Evolutionary conservation across 139 green algal genomes (phyloP), one percentile per base, ranked within the genome.

Genomic region (Picochlorum sp.): DNA sequence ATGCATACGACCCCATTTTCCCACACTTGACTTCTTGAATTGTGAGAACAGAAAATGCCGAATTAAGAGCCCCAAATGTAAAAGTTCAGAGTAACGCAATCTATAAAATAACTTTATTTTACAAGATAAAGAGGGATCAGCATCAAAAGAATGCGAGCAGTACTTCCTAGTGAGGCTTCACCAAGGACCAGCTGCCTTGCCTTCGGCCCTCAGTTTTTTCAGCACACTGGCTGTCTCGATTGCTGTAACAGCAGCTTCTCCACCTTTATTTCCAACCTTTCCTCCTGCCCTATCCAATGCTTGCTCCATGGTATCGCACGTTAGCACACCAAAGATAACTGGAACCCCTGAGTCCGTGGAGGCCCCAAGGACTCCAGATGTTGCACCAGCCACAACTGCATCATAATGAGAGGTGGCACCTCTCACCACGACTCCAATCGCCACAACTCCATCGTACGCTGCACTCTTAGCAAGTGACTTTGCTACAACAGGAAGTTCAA

Each of bases 371-470:
- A 87, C 49, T 6, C 91, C 91, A 29, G 68, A 85, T 10, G 86
- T 86, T 8, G 90, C 88, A 7, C 71, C 85, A 43, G 77, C 69
- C 3, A 87, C 87, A 10, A 98, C 91, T 0, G 90, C 89, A 30
- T 98, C 91, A 68, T 96, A 98, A 70, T 98, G 90, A 0, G 85
- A 84, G 6, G 91, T 98, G n/a, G 86, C 78, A 8, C 91, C 91
- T 7, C 87, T 78, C 63, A 94, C 87, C 63, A 98, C 81, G 7
- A 85, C 87, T 3, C 91, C 91, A 44, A 98, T 91, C 65, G 77
- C 82, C 4, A 98, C 56, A 20, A 98, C 75, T 2, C 77, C 91
- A 32, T 89, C 79, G 59, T 93, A 98, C 25, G 85, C 85, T 3
- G 83, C 81, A 1, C 65, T 87, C 58, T 82, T 82, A 5, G 90